Evolutionary conservation across 2,329 filamentous ascomycete species (phyloP).

Genomic region (Xylariomycetidae sp.): DNA sequence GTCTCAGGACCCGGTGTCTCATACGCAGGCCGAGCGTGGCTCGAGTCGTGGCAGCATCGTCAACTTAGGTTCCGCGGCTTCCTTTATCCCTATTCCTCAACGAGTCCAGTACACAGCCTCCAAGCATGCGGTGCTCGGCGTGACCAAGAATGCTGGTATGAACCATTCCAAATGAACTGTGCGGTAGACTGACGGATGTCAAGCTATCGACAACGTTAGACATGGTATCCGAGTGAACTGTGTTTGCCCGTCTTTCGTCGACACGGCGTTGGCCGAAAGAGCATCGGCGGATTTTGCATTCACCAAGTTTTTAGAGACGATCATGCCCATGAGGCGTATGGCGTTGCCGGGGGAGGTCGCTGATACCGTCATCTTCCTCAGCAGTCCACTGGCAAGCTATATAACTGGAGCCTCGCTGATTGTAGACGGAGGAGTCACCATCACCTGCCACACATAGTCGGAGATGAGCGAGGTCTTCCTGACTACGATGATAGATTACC

Average conservation of each 20-base stretch:
- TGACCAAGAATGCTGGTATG: constrained; percentile 6
- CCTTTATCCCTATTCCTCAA: constrained; percentile 1
- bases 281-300: no score
- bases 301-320: background rate
- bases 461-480: no score
- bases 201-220: no score
- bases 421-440: background rate
- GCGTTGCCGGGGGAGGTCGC: background rate
- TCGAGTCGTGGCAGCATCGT: constrained; percentile 9
- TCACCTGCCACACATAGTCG: no score
- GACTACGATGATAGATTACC: no score
- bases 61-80: constrained; percentile 8
- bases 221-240: background rate
- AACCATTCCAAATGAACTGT: background rate
- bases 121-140: constrained; percentile 8
- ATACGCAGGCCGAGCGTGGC: background rate
- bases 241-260: background rate
- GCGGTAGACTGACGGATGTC: background rate
- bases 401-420: background rate
- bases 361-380: background rate
- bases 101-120: constrained; percentile 10
- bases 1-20: constrained; percentile 4
- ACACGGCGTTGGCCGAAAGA: background rate
- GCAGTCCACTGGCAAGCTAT: background rate
- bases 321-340: background rate